Percentiles rank a stretch among this genome's conserved stretches.
phyloP scores from a whole-genome alignment of 768 basidiomycete genomes.

The Lentinula sp. region DNA sequence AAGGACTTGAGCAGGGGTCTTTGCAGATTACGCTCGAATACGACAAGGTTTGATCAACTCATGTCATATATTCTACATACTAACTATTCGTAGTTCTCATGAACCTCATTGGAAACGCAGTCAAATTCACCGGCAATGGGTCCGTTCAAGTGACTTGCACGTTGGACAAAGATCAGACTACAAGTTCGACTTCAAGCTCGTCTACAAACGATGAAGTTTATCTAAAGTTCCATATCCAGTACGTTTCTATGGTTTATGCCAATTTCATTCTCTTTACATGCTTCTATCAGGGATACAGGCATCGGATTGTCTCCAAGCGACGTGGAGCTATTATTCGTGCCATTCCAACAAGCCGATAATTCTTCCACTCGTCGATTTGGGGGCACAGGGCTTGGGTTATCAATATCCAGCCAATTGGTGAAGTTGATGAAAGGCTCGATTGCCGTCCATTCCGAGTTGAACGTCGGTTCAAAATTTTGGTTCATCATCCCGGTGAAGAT shows the following conservation, averaged over 20 bases:
- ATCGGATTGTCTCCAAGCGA: constrained; percentile 65
- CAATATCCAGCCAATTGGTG: constrained; percentile 68
- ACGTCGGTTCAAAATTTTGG: constrained; percentile 65
- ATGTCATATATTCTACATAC: background rate
- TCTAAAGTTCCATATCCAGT: constrained; percentile 66
- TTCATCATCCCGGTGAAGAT: constrained; percentile 66
- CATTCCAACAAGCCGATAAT: constrained; percentile 76
- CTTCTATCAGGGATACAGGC: constrained; percentile 52
- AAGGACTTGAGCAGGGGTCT: constrained; percentile 43
- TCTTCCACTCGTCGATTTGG: constrained; percentile 73
- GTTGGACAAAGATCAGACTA: constrained; percentile 31
- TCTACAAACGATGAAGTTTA: constrained; percentile 35
- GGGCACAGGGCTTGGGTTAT: constrained; percentile 71
- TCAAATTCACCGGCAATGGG: constrained; percentile 65
- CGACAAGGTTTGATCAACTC: constrained; percentile 46
- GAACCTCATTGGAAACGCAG: constrained; percentile 74
- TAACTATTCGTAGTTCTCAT: constrained; percentile 45
- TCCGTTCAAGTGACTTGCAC: constrained; percentile 59
- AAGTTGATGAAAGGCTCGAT: constrained; percentile 75
- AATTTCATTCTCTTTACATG: constrained; percentile 1
- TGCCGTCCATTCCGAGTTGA: constrained; percentile 59
- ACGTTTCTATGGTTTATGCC: background rate
- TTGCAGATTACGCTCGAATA: constrained; percentile 67
- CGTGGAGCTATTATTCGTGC: constrained; percentile 62
- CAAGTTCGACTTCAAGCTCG: constrained; percentile 2